phyloP scores from a whole-genome alignment of 2,329 filamentous ascomycete species.

The Penicillium oxalicum region DNA sequence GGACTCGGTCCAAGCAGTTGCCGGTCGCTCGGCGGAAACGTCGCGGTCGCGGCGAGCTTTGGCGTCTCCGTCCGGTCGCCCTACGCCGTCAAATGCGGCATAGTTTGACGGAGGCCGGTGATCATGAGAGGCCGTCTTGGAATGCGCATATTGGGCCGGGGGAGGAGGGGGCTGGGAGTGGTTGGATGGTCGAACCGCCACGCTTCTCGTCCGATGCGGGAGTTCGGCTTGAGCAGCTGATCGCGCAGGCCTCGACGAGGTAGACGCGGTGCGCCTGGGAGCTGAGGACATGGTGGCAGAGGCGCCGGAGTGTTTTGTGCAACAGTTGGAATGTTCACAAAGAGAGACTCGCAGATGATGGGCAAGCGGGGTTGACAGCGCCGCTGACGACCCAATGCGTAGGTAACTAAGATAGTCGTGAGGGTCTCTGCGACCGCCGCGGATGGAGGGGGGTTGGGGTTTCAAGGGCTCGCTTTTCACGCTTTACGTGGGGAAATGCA shows the following conservation, averaged over 20 bases:
- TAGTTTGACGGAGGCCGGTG: constrained; percentile 44
- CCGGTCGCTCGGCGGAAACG: constrained; percentile 55
- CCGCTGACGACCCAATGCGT: constrained; percentile 4
- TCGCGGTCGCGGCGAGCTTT: constrained; percentile 53
- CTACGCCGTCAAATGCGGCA: constrained; percentile 47
- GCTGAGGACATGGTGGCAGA: constrained; percentile 37
- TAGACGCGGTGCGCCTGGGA: constrained; percentile 39
- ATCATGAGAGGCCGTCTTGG: constrained; percentile 40
- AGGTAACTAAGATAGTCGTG: neutral
- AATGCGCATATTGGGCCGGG: constrained; percentile 26
- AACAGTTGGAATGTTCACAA: constrained; percentile 11
- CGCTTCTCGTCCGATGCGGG: constrained; percentile 44
- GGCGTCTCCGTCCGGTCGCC: constrained; percentile 68
- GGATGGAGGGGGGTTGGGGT: constrained; percentile 2
- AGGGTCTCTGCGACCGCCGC: neutral
- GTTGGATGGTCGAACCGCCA: constrained; percentile 37
- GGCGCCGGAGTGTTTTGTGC: no score
- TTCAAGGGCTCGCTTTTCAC: constrained; percentile 2
- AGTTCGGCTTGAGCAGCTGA: constrained; percentile 35
- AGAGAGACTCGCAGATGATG: constrained; percentile 11
- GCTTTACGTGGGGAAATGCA: constrained; percentile 5
- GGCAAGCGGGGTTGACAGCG: constrained; percentile 8
- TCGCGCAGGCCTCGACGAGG: constrained; percentile 41
- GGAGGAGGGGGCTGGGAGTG: constrained; percentile 32
- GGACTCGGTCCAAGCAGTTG: constrained; percentile 49